A percentile compares a stretch with the other conserved stretches of the same genome.
phyloP scores from a whole-genome alignment of 2,329 filamentous ascomycete species.

The Diaporthe capsici region DNA sequence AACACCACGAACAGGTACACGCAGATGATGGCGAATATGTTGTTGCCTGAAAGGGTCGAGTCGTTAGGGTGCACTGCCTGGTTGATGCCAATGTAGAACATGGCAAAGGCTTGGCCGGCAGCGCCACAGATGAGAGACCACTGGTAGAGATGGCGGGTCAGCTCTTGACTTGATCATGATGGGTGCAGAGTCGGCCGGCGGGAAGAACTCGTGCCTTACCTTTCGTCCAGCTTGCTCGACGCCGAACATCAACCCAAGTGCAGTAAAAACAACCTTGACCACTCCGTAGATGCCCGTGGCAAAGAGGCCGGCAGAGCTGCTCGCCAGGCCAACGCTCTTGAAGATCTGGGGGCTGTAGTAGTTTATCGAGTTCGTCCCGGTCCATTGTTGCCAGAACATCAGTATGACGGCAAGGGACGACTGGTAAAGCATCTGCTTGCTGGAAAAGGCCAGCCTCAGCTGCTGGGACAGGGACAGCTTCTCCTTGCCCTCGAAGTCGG shows the following conservation, averaged over 20 bases:
- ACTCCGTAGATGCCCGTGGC: constrained; percentile 82
- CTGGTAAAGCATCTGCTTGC: constrained; percentile 53
- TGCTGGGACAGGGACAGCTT: constrained; percentile 52
- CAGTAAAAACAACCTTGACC: constrained; percentile 71
- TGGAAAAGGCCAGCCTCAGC: constrained; percentile 60
- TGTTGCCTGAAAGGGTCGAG: constrained; percentile 55
- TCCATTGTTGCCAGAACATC: constrained; percentile 52
- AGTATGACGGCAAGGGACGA: constrained; percentile 46
- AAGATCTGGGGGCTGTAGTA: constrained; percentile 73
- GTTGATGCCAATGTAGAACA: constrained; percentile 59
- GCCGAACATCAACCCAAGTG: constrained; percentile 40
- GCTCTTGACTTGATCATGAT: constrained; percentile 31
- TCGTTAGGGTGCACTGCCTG: constrained; percentile 46
- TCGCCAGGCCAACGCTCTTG: constrained; percentile 71
- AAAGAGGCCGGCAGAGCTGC: constrained; percentile 72
- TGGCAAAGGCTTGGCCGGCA: constrained; percentile 56
- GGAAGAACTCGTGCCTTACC: not conserved
- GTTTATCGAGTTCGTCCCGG: constrained; percentile 72
- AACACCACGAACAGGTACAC: constrained; percentile 59
- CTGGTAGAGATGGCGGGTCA: constrained; percentile 63
- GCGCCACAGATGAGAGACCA: constrained; percentile 62
- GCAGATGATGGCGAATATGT: constrained; percentile 60
- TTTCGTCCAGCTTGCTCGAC: constrained; percentile 41
- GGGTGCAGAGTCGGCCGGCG: not conserved
- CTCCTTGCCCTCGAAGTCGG: constrained; percentile 67